Conservation (phyloP, 2,329 filamentous ascomycete species). For the Chrysoporthe cubensis region DNA sequence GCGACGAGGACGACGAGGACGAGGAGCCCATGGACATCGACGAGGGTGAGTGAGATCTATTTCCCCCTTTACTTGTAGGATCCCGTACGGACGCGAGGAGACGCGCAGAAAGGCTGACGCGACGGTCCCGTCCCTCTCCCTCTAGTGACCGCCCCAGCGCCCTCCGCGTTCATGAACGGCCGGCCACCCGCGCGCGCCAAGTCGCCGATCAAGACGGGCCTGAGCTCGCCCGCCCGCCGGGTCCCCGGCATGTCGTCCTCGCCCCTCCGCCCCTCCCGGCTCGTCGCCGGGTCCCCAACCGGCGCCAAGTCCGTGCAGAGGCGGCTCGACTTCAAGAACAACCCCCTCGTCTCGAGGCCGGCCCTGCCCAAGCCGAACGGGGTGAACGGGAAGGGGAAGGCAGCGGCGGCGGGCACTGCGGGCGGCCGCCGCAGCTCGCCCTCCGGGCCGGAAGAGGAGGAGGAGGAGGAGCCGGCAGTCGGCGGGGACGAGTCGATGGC, state of each 20-base stretch:
- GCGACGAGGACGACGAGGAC: constrained; percentile 42
- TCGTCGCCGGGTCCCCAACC: constrained; percentile 1
- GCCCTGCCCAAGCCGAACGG: constrained; percentile 38
- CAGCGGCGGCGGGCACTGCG: constrained; percentile 29
- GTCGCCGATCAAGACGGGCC: constrained; percentile 67
- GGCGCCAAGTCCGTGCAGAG: constrained; percentile 54
- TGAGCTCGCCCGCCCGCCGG: constrained; percentile 63
- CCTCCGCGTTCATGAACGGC: constrained; percentile 55
- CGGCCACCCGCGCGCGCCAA: constrained; percentile 51
- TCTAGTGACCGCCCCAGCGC: constrained; percentile 57
- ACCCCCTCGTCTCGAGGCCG: constrained; percentile 29
- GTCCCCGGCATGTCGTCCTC: constrained; percentile 61
- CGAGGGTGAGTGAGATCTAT: constrained; percentile 42
- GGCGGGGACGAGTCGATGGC: constrained; percentile 33
- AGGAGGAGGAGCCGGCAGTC: constrained; percentile 37
- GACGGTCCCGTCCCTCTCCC: constrained; percentile 31
- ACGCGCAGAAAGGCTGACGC: background rate
- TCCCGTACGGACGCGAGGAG: background rate
- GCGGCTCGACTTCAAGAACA: constrained; percentile 55
- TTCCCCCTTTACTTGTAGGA: too few species aligned
- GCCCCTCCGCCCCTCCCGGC: constrained; percentile 40
- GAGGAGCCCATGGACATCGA: constrained; percentile 54
- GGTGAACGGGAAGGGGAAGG: constrained; percentile 31
- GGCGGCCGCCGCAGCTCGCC: constrained; percentile 22
- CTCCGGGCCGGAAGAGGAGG: constrained; percentile 38